These are phyloP conservation scores for Chloroidium sp. DNA, from an alignment of 163 green algal species.

Conservation along the genomic window DNA sequence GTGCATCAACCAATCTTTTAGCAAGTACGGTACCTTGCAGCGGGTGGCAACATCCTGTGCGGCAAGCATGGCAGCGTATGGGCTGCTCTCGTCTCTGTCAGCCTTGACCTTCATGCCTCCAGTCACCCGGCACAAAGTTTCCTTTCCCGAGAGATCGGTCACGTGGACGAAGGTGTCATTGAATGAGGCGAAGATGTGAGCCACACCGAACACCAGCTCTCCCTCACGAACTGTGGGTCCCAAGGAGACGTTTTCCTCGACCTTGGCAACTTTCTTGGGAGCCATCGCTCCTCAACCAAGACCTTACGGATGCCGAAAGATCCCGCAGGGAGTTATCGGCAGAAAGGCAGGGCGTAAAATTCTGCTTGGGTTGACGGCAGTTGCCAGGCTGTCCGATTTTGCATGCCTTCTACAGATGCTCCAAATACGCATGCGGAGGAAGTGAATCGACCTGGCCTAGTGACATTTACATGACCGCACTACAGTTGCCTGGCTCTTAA, in stretches of 20 bases:
- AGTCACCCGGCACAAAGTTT: slow-evolving; percentile 95
- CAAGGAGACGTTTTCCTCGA: slow-evolving; percentile 67
- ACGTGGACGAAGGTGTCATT: slow-evolving; percentile 99
- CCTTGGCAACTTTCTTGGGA: slow-evolving; percentile 43
- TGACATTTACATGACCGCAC: too few relatives aligned
- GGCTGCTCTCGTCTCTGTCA: slow-evolving; percentile 97
- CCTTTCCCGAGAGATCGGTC: slow-evolving; percentile 97
- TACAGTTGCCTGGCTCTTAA: too few relatives aligned
- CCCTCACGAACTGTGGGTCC: slow-evolving; percentile 85
- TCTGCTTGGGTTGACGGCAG: too few relatives aligned
- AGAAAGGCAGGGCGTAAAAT: too few relatives aligned
- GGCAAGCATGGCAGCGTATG: slow-evolving; percentile 99
- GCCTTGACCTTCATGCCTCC: slow-evolving; percentile 99
- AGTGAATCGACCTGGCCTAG: too few relatives aligned
- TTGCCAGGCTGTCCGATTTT: too few relatives aligned
- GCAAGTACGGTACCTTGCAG: slow-evolving; percentile 61
- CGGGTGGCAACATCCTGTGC: slow-evolving; percentile 87
- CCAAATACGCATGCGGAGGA: too few relatives aligned
- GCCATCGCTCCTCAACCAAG: slow-evolving; percentile 26
- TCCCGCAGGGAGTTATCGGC: too few relatives aligned
- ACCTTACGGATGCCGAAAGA: too few relatives aligned
- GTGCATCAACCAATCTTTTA: too few relatives aligned
- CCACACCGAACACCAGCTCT: slow-evolving; percentile 96
- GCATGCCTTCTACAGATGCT: too few relatives aligned
- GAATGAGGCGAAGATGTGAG: slow-evolving; percentile 99